A percentile compares a stretch with the other conserved stretches of the same genome.
These are phyloP conservation scores for Pyracantha coccinea DNA, from an alignment of 331 rosid species.

Conservation along the genomic window DNA sequence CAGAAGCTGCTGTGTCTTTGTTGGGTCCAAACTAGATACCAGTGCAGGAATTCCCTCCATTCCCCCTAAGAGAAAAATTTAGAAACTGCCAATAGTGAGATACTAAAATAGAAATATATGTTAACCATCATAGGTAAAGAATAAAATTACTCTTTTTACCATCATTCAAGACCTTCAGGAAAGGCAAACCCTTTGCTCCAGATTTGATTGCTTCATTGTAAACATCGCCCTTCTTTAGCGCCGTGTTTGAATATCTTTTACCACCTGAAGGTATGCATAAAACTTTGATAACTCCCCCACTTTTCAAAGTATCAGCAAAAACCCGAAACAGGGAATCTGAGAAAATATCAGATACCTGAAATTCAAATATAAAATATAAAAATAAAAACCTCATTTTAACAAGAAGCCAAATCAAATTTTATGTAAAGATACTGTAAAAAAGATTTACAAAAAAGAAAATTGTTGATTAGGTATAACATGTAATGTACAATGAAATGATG, in stretches of 20 bases:
- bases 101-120: background rate
- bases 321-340: constrained; percentile 73
- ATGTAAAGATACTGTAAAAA: background rate
- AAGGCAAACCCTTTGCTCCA: constrained; percentile 93
- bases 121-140: background rate
- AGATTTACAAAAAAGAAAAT: background rate
- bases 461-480: background rate
- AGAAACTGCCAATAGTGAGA: constrained; percentile 9
- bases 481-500: background rate
- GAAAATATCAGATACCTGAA: constrained; percentile 80
- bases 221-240: constrained; percentile 84
- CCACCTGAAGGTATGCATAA: constrained; percentile 74
- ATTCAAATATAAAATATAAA: constrained; percentile 16
- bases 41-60: constrained; percentile 82
- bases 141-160: constrained; percentile 36
- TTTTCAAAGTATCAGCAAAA: constrained; percentile 69
- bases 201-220: constrained; percentile 67
- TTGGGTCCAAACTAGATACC: constrained; percentile 62
- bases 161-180: constrained; percentile 70
- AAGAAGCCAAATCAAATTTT: background rate
- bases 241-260: constrained; percentile 75
- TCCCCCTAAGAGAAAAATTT: constrained; percentile 43
- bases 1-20: constrained; percentile 41
- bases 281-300: constrained; percentile 74
- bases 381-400: background rate